Conservation (phyloP, 2,329 filamentous ascomycete genomes). For the Fusarium sp. region DNA sequence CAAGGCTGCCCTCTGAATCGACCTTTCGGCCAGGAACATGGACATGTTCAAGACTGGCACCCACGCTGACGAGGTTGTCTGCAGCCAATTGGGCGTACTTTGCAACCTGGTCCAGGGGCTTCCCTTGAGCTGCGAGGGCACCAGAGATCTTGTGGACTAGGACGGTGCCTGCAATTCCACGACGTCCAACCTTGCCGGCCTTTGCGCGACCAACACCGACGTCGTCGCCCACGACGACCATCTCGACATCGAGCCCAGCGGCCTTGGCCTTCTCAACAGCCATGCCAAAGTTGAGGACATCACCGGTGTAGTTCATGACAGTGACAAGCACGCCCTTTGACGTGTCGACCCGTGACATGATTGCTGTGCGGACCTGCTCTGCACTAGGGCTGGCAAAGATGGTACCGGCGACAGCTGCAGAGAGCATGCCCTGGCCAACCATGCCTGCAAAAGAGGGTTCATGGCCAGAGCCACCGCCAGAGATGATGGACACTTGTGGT, state of each 20-base stretch:
- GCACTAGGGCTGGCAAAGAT: slow-evolving; percentile 86
- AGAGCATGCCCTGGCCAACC: slow-evolving; percentile 82
- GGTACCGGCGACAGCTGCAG: slow-evolving; percentile 84
- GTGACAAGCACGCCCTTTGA: slow-evolving; percentile 83
- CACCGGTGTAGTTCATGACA: slow-evolving; percentile 94
- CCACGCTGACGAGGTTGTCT: slow-evolving; percentile 83
- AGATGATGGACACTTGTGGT: slow-evolving; percentile 81
- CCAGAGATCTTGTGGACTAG: slow-evolving; percentile 91
- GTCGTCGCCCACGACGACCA: slow-evolving; percentile 93
- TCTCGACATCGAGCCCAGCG: slow-evolving; percentile 78
- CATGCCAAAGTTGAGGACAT: slow-evolving; percentile 92
- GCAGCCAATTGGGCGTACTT: slow-evolving; percentile 75
- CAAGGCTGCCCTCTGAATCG: slow-evolving; percentile 66
- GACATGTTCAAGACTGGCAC: slow-evolving; percentile 87
- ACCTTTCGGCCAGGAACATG: slow-evolving; percentile 82
- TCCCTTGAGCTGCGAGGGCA: slow-evolving; percentile 78
- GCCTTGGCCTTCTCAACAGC: slow-evolving; percentile 91
- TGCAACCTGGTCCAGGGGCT: slow-evolving; percentile 74
- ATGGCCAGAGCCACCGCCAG: slow-evolving; percentile 89
- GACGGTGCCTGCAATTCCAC: slow-evolving; percentile 91
- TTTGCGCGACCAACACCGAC: slow-evolving; percentile 84
- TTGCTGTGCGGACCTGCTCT: slow-evolving; percentile 81
- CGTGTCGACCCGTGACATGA: slow-evolving; percentile 75
- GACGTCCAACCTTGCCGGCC: slow-evolving; percentile 89
- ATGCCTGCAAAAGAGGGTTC: slow-evolving; percentile 89